A percentile compares a stretch with the other conserved stretches of the same genome.
Conservation (phyloP, 2,329 filamentous ascomycete species). For the Blastomyces emzantsi region DNA sequence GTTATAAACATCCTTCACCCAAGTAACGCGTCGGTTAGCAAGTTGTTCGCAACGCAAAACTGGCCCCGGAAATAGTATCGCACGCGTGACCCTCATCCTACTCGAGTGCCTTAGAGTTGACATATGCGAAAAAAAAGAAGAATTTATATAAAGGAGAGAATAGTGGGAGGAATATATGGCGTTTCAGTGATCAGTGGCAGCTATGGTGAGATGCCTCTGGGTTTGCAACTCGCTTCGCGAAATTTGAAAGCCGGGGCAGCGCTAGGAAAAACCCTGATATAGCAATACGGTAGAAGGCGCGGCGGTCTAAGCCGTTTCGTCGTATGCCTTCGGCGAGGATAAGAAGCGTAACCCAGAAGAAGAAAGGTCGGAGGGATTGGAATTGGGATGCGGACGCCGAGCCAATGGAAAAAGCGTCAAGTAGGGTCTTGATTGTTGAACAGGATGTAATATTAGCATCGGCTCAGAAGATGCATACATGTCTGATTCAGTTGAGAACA, state of each 20-base stretch:
- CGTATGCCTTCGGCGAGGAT: constrained; percentile 14
- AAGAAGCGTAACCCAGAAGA: constrained; percentile 14
- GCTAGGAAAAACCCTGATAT: constrained; percentile 13
- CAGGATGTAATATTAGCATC: neutral
- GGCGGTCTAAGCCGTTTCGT: constrained; percentile 12
- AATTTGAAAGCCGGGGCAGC: constrained; percentile 12
- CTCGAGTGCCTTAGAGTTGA: neutral
- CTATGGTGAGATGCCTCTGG: constrained; percentile 6
- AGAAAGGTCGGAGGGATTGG: constrained; percentile 12
- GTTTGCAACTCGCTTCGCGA: neutral
- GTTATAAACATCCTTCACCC: neutral
- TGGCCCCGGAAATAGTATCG: too few relatives aligned
- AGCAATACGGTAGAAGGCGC: constrained; percentile 12
- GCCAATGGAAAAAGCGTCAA: constrained; percentile 16
- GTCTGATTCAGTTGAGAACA: neutral
- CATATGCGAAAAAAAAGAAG: neutral
- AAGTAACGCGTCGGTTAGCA: neutral
- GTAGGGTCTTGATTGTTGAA: constrained; percentile 9
- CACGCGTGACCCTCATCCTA: neutral
- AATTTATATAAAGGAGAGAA: neutral
- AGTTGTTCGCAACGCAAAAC: neutral
- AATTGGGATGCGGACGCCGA: constrained; percentile 14
- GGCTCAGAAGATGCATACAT: neutral
- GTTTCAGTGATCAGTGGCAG: constrained; percentile 9
- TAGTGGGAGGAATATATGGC: neutral